Evolutionary conservation across 2,329 filamentous ascomycete species (phyloP).

Genomic region (Chaetomiaceae sp.): DNA sequence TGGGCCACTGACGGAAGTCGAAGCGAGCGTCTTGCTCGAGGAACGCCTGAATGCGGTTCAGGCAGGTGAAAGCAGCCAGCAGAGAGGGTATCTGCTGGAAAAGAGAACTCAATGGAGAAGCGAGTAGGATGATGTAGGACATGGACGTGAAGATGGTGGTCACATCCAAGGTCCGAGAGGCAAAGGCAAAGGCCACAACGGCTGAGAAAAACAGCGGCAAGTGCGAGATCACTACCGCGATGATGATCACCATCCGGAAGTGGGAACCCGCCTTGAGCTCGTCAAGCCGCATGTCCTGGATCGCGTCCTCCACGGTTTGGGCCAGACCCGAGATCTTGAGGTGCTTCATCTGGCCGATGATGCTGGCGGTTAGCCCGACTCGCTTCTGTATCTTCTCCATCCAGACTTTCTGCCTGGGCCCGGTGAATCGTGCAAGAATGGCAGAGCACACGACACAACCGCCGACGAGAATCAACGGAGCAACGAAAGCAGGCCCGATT

Average conservation of each 20-base stretch:
- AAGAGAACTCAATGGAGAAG: conserved; percentile 17
- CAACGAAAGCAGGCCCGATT: conserved; percentile 32
- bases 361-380: conserved; percentile 37
- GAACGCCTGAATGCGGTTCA: conserved; percentile 25
- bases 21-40: conserved; percentile 30
- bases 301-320: conserved; percentile 23
- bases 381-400: conserved; percentile 41
- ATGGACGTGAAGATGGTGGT: conserved; percentile 21
- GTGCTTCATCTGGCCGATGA: conserved; percentile 43
- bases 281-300: conserved; percentile 27
- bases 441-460: conserved; percentile 23
- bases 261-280: conserved; percentile 30
- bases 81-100: conserved; percentile 22
- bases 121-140: conserved; percentile 24
- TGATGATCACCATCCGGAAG: conserved; percentile 28
- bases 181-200: conserved; percentile 29
- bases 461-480: conserved; percentile 30
- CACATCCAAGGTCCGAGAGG: conserved; percentile 19
- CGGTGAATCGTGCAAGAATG: conserved; percentile 17
- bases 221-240: conserved; percentile 30
- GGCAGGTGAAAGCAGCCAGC: conserved; percentile 22
- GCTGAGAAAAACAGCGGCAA: conserved; percentile 36
- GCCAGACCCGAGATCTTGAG: conserved; percentile 41
- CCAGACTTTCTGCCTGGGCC: conserved; percentile 34
- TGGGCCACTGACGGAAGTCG: conserved; percentile 29